Conservation (phyloP, 371 early-diverging fungal species). For the Coemansia sp. region DNA sequence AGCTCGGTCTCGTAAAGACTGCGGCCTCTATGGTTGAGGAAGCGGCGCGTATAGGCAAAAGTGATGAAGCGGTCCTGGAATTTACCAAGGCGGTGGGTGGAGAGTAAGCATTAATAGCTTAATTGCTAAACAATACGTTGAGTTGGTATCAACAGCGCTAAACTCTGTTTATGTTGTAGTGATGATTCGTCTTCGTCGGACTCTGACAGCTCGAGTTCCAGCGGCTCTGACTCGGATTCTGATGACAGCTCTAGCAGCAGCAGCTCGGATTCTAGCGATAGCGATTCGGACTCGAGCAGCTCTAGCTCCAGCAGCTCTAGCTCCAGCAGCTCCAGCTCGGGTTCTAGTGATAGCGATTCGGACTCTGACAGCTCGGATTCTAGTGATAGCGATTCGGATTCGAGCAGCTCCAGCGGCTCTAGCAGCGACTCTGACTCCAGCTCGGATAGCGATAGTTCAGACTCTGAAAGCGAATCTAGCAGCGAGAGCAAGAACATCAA, state of each 20-base stretch:
- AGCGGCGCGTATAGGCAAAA: slow-evolving; percentile 11
- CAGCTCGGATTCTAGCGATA: neutral
- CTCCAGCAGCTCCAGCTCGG: neutral
- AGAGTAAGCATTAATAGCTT: slow-evolving; percentile 18
- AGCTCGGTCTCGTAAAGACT: slow-evolving; percentile 26
- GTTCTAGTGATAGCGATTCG: neutral
- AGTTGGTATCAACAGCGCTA: neutral
- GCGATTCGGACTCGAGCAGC: slow-evolving; percentile 4
- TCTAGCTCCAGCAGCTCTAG: neutral
- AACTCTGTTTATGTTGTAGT: neutral
- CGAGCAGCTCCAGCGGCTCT: neutral
- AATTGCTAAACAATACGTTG: slow-evolving; percentile 2
- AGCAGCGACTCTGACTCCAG: neutral
- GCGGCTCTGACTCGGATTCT: slow-evolving; percentile 2
- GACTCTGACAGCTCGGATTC: slow-evolving; percentile 7
- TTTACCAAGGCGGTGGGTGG: slow-evolving; percentile 5
- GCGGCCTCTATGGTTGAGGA: slow-evolving; percentile 24
- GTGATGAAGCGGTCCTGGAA: slow-evolving; percentile 8
- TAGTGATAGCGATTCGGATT: slow-evolving; percentile 1
- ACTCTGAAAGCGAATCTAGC: slow-evolving; percentile 9
- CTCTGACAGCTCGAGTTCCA: slow-evolving; percentile 3
- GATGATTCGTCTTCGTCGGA: slow-evolving; percentile 9
- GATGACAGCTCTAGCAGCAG: slow-evolving; percentile 1
- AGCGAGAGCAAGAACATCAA: neutral
- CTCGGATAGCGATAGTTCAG: neutral